Conservation (phyloP, 306 rosid genomes). For the Cotoneaster glaucophyllus region DNA sequence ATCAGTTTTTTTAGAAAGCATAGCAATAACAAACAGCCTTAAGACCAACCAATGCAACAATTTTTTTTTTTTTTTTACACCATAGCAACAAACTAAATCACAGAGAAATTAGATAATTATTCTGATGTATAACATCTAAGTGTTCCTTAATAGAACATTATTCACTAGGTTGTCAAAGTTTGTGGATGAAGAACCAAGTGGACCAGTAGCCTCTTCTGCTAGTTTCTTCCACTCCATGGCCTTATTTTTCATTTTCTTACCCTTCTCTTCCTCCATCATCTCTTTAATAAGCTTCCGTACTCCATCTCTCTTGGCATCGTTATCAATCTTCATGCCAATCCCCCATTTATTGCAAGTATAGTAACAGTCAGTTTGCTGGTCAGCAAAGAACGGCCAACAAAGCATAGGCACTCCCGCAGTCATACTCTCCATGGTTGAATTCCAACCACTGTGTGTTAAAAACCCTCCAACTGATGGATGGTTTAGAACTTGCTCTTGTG, state of each 20-base stretch:
- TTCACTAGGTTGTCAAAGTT: not conserved
- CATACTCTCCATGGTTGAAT: constrained; percentile 1
- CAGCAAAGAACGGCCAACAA: constrained; percentile 8
- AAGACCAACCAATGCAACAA: too few species aligned
- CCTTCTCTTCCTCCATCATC: constrained; percentile 6
- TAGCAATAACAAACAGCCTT: too few species aligned
- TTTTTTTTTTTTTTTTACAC: too few species aligned
- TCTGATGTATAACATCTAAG: too few species aligned
- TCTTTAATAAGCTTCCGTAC: constrained; percentile 9
- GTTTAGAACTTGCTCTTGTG: constrained; percentile 16
- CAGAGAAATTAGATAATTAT: too few species aligned
- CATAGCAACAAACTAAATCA: too few species aligned
- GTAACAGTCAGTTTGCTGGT: constrained; percentile 11
- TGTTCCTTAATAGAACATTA: not conserved
- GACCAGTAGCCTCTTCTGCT: not conserved
- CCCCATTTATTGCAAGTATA: constrained; percentile 12
- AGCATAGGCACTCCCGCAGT: constrained; percentile 20
- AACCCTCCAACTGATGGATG: constrained; percentile 11
- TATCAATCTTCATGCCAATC: constrained; percentile 15
- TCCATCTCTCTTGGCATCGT: constrained; percentile 14
- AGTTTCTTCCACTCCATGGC: not conserved
- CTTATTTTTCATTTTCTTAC: not conserved
- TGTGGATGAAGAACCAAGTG: not conserved
- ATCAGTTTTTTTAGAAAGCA: too few species aligned
- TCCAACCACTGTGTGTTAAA: constrained; percentile 26